A percentile compares a stretch with the other conserved stretches of the same genome.
Evolutionary conservation across 768 basidiomycete species (phyloP).

Genomic region (Auricularia sp.): DNA sequence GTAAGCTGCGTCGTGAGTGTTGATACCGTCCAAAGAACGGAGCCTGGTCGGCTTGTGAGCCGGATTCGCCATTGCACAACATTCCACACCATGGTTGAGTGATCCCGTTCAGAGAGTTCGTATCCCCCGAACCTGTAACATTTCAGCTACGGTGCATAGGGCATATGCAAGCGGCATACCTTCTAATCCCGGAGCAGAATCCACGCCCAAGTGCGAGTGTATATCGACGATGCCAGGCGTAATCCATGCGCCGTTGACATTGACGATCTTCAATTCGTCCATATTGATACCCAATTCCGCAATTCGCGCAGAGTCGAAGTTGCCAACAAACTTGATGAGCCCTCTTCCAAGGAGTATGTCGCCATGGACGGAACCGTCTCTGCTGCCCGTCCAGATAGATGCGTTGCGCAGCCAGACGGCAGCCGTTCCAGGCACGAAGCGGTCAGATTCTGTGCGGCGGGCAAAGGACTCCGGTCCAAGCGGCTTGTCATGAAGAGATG

Average conservation of each 20-base stretch:
- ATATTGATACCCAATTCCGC: slow-evolving; percentile 25
- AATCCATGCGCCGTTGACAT: slow-evolving; percentile 59
- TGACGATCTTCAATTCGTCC: slow-evolving; percentile 32
- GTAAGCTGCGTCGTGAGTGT: slow-evolving; percentile 34
- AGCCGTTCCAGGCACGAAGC: slow-evolving; percentile 53
- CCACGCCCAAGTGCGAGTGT: slow-evolving; percentile 58
- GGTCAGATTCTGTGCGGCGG: slow-evolving; percentile 41
- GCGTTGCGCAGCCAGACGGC: slow-evolving; percentile 63
- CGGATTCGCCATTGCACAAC: background rate
- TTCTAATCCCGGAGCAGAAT: slow-evolving; percentile 37
- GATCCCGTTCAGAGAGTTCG: slow-evolving; percentile 39
- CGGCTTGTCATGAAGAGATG: slow-evolving; percentile 9
- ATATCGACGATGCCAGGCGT: slow-evolving; percentile 40
- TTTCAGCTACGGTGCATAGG: background rate
- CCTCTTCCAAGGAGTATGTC: slow-evolving; percentile 65
- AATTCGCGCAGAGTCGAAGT: slow-evolving; percentile 21
- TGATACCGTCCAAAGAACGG: slow-evolving; percentile 34
- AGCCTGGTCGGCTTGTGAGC: slow-evolving; percentile 12
- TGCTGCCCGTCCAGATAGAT: slow-evolving; percentile 71
- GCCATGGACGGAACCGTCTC: slow-evolving; percentile 54
- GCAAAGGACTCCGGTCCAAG: slow-evolving; percentile 10
- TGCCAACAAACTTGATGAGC: slow-evolving; percentile 52
- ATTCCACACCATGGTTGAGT: slow-evolving; percentile 12
- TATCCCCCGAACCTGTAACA: slow-evolving; percentile 28
- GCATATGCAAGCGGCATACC: slow-evolving; percentile 20